Base-by-base conservation (phyloP, 2,329 filamentous ascomycete genomes). In the Epichloe festucae region DNA sequence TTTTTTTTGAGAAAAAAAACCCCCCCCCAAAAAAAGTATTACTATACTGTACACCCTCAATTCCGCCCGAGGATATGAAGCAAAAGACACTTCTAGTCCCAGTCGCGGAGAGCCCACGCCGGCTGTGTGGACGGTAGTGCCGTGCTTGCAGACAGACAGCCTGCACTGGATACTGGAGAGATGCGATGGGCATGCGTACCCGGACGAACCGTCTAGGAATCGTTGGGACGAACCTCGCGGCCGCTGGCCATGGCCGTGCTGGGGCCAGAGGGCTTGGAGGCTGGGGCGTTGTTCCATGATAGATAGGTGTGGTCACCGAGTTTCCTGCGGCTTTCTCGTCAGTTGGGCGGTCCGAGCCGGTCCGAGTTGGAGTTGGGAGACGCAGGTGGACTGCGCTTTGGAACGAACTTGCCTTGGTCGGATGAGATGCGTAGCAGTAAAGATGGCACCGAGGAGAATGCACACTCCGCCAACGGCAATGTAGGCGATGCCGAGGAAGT, bases 291-390 rank as follows among this genome's bases (percentile, higher is more conserved):
- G 67, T 97, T 96, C 93, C 93, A 98, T 23, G 88, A 93, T 47
- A 98, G 78, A 67, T 98, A 97, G 8, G 89, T 96, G 69, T 97
- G 93, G 67, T 98, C 93, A 55, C 93, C 93, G 42, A 98, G 79
- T 85, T 97, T 98, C 63, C 93, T 91, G 58, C n/a, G 12, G 11
- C 5, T 35, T 4, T 14, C 7, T 11, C 11, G 46, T 41, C 11
- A 39, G 31, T 10, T 17, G 19, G 10, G 6, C 2, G 15, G 54
- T 35, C 53, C 52, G 39, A 45, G 6, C n/a, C 2, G 14, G 54
- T 35, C 53, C 52, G 39, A 45, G 43, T 38, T 21, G 21, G 39
- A 45, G 40, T 38, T 38, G 52, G 14, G 31, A 3, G 21, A 57
- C 40, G 57, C 40, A 52, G 8, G 35, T 19, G 46, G 19, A 12